Evolutionary conservation across 495 filamentous ascomycete species (phyloP).

Genomic region (Hypoxylon lienhwacheense): DNA sequence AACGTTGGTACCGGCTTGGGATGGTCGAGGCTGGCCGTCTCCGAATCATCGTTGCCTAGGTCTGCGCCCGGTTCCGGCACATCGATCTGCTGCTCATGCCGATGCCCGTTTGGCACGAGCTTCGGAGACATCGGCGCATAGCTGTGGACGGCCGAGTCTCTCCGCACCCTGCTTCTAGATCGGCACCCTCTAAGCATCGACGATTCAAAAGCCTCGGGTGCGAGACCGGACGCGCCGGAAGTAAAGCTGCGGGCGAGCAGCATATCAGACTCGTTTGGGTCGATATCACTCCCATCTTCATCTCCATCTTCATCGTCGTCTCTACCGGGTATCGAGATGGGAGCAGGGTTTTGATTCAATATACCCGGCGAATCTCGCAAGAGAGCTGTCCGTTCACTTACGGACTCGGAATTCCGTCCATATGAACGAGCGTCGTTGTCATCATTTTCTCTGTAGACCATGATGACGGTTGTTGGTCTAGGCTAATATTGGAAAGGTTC

Average conservation of each 20-base stretch:
- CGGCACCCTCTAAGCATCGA: conserved; percentile 42
- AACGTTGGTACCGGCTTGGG: conserved; percentile 25
- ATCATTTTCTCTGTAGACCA: neutral
- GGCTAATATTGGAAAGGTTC: neutral
- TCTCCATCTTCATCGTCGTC: conserved; percentile 23
- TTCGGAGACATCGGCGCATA: conserved; percentile 11
- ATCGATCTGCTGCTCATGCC: neutral
- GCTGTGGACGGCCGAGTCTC: conserved; percentile 10
- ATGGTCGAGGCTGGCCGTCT: conserved; percentile 2
- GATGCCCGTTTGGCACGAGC: conserved; percentile 1
- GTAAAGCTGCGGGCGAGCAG: conserved; percentile 45
- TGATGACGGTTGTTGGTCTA: neutral
- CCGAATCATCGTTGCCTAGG: conserved; percentile 7
- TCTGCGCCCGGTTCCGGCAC: conserved; percentile 1
- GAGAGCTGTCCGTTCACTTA: conserved; percentile 22
- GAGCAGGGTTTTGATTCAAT: neutral
- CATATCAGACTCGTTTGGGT: conserved; percentile 48
- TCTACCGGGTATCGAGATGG: conserved; percentile 16
- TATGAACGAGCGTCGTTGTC: neutral
- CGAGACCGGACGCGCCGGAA: conserved; percentile 40
- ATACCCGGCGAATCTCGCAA: conserved; percentile 3
- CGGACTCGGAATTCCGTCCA: conserved; percentile 2
- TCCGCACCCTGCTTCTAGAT: conserved; percentile 17
- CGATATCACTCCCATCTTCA: conserved; percentile 28
- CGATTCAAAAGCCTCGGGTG: conserved; percentile 44